Evolutionary conservation across 495 filamentous ascomycete genomes (phyloP), one percentile per base, ranked within the genome.

Genomic region (Podospora pseudopauciseta): DNA sequence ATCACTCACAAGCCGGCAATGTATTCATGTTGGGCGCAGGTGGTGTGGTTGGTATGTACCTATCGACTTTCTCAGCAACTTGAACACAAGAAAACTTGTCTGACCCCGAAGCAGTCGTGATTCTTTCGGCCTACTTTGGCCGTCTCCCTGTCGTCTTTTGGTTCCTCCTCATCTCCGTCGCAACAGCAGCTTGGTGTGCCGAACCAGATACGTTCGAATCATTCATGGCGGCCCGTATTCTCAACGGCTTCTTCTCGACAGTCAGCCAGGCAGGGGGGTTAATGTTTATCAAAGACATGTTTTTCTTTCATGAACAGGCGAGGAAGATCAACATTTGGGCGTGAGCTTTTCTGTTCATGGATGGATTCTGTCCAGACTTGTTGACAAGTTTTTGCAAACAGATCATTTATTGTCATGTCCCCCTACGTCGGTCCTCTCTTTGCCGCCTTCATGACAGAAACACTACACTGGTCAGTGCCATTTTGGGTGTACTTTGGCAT

Each of bases 281-380:
- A 20, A 87, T 88, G 79, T 87, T 84, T 72, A 84, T 89, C 71
- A 86, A 89, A 70, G 88, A 89, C 76, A 80, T 88, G 62, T 90
- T 88, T 77, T 90, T 86, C 80, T 84, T 89, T 75, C 87, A 89
- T 67, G 86, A 89, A 68, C 85, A 86, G 63, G 81, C 80, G 19
- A 80, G 86, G 13, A 88, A 88, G 73, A 90, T 90, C 74, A 88
- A 89, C 73, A 81, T 87, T 71, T 88, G 86, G 86, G 78, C 82
- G 60, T 79, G 67, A 53, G 75, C 59, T 6, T 49, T 18, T 32
- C 23, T 26, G 39, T 49, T 18, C 53, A 5, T 58, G 4, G 0
- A 1, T 9, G 34, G 30, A 5, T 4, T 59, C 49, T 44, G 19
- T 13, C 27, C 3, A 23, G 53, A 67, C 23, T 19, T 16, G 19